Base-by-base conservation (phyloP, 495 filamentous ascomycete species). In the Annulohypoxylon maeteangense region DNA sequence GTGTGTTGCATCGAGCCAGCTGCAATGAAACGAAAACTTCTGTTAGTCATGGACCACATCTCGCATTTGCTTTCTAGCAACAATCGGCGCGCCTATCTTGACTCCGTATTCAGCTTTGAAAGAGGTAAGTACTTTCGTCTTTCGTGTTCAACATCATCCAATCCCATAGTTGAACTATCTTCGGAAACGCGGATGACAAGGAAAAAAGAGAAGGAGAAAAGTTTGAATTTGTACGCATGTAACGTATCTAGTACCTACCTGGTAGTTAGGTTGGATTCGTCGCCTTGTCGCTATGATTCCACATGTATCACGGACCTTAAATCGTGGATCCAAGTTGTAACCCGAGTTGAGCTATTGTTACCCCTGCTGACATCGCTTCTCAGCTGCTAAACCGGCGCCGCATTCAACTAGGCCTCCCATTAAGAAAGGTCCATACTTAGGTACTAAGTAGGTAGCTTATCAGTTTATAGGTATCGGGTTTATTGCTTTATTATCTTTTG, bases 1-100 rank as follows among this genome's bases (percentile, higher is more conserved):
- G 67, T 70, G 71, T 66, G 71, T 74, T 71, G 71, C 71, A 74
- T 74, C 63, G 67, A 67, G 42, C 71, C 67, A 70, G 67, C 71
- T 74, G 66, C 71, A 65, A 74, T 70, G 71, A 47, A 74, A 74
- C 71, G 16, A 64, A 20, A 40, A 32, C 23, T 31, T 58, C 34
- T 56, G 71, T 67, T 70, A 67, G 59, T 67, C 53, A 67, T 71
- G 47, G 54, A 74, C 63, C 40, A 64, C 71, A 74, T 66, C 53
- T 71, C 62, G 62, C 71, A 65, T 70, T 65, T 70, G 66, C 50
- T 58, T 65, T 67, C 59, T 68, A 56, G 54, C 36, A 50, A 44
- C 12, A 18, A 51, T 18, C 54, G 48, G 55, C 65, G 62, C 55
- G 23, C 56, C 62, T 47, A 63, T 62, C 55, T 45, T 40, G 29